Conservation (phyloP, 768 basidiomycete genomes). For the Tricholoma sp. region DNA sequence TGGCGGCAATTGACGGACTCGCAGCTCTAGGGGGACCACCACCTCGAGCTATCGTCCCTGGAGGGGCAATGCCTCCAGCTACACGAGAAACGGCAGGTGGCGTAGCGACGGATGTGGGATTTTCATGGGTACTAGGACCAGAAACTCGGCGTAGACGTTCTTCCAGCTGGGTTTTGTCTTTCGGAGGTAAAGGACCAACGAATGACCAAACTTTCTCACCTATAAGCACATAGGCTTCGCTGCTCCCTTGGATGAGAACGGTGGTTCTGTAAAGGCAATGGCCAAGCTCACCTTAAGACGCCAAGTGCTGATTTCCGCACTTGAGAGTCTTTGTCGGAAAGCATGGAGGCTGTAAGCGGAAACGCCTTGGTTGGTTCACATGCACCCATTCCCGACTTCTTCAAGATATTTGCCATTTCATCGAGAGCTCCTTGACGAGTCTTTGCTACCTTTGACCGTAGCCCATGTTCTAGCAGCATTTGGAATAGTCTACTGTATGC, state of each 20-base stretch:
- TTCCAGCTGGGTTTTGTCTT: constrained; percentile 91
- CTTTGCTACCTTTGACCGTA: constrained; percentile 88
- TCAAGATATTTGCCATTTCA: constrained; percentile 72
- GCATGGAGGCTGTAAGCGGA: constrained; percentile 68
- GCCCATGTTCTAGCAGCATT: constrained; percentile 80
- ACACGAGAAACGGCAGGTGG: constrained; percentile 51
- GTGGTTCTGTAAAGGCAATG: not conserved
- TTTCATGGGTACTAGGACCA: constrained; percentile 51
- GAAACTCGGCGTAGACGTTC: constrained; percentile 82
- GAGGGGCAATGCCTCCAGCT: constrained; percentile 32
- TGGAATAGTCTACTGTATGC: constrained; percentile 92
- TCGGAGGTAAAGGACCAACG: constrained; percentile 70
- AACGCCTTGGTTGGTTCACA: constrained; percentile 82
- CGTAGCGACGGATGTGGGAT: constrained; percentile 26
- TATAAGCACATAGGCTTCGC: constrained; percentile 76
- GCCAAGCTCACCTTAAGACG: constrained; percentile 62
- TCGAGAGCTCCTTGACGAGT: constrained; percentile 85
- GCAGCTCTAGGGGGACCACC: constrained; percentile 15
- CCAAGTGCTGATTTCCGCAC: constrained; percentile 86
- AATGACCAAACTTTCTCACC: constrained; percentile 84
- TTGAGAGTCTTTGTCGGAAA: constrained; percentile 84
- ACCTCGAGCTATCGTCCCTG: constrained; percentile 12
- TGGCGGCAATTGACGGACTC: constrained; percentile 26
- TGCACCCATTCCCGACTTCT: constrained; percentile 75
- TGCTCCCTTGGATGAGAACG: constrained; percentile 20